phyloP scores from a whole-genome alignment of 2,329 filamentous ascomycete genomes.

The Verticillium nonalfalfae region DNA sequence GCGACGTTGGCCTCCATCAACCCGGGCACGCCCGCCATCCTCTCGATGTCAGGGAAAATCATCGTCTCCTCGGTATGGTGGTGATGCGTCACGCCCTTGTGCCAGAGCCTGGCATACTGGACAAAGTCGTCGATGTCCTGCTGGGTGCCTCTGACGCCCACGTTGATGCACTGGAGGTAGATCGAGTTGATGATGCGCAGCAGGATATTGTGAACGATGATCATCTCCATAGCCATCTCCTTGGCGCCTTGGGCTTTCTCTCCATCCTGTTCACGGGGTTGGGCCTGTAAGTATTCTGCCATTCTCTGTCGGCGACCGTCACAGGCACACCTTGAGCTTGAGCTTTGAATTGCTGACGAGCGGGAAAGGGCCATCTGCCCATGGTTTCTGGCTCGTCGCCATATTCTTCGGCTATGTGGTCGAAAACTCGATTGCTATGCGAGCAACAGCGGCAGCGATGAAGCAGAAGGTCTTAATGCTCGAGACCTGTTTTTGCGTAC shows the following conservation, averaged over 20 bases:
- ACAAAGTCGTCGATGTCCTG: constrained; percentile 20
- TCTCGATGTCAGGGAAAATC: constrained; percentile 25
- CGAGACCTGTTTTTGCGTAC: too few species aligned
- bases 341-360: constrained; percentile 16
- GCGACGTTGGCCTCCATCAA: constrained; percentile 24
- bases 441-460: too few species aligned
- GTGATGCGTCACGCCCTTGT: constrained; percentile 18
- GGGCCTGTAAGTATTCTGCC: neutral
- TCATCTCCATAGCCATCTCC: constrained; percentile 19
- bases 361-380: constrained; percentile 25
- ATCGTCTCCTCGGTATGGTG: constrained; percentile 23
- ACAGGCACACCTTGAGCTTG: neutral
- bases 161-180: constrained; percentile 16
- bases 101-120: constrained; percentile 18
- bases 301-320: too few species aligned
- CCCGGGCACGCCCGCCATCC: constrained; percentile 15
- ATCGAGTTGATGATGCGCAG: constrained; percentile 20
- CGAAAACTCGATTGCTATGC: neutral
- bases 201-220: constrained; percentile 22
- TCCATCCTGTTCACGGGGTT: constrained; percentile 6
- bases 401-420: neutral
- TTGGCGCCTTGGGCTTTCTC: constrained; percentile 13
- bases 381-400: constrained; percentile 12
- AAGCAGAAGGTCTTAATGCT: too few species aligned
- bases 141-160: constrained; percentile 12